These are phyloP conservation scores for Trypanosoma melophagium DNA, from an alignment of 208 protist genomes.

Conservation along the genomic window DNA sequence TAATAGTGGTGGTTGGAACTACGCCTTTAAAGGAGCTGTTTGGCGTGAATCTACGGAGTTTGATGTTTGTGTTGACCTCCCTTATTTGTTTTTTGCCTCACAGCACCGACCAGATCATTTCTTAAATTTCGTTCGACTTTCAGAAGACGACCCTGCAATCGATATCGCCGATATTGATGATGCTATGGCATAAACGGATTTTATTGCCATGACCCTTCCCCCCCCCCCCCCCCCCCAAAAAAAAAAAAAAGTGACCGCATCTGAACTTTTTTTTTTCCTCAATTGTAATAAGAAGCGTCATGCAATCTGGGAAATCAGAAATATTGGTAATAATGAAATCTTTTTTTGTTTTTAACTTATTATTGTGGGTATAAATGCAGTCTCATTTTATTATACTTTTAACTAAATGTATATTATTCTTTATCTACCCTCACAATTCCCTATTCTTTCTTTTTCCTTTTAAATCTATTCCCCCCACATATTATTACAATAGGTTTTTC, in stretches of 20 bases:
- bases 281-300: too few species aligned
- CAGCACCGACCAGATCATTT: conserved; percentile 85
- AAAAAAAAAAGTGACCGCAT: background rate
- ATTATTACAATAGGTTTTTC: background rate
- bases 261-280: too few species aligned
- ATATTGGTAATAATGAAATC: background rate
- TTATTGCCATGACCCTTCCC: background rate
- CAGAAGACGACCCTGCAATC: conserved; percentile 34
- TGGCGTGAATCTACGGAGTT: conserved; percentile 80
- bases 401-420: background rate
- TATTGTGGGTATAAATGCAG: conserved; percentile 1
- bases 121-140: conserved; percentile 78
- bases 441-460: conserved; percentile 1
- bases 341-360: conserved; percentile 12
- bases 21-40: conserved; percentile 77
- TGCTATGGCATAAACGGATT: conserved; percentile 18
- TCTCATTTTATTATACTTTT: background rate
- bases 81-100: conserved; percentile 67
- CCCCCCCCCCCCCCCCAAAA: background rate
- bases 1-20: conserved; percentile 76
- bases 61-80: conserved; percentile 70
- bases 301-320: background rate
- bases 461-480: background rate
- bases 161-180: conserved; percentile 73
- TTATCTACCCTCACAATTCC: too few species aligned